A percentile compares a stretch with the other conserved stretches of the same genome.
Conservation (phyloP, 2,329 filamentous ascomycete species). For the Pseudogymnoascus sp. region DNA sequence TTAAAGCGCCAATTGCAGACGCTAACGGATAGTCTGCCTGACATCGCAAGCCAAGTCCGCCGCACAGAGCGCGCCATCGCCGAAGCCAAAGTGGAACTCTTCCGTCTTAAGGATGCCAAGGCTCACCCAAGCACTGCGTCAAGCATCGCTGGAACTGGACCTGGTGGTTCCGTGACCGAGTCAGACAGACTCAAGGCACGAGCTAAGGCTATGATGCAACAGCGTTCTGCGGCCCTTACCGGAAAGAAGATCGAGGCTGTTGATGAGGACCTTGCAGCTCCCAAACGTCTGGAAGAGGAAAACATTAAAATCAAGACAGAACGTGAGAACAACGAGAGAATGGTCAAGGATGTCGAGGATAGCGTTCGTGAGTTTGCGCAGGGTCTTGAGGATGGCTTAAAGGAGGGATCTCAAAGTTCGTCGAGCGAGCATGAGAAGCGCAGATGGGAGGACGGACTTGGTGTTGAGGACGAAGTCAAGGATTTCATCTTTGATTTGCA, state of each 20-base stretch:
- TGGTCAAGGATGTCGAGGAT: conserved; percentile 95
- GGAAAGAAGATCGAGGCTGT: conserved; percentile 68
- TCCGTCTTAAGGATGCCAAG: conserved; percentile 89
- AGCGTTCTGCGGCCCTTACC: conserved; percentile 84
- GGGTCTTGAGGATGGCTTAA: conserved; percentile 79
- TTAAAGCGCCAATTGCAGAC: conserved; percentile 85
- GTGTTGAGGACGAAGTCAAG: conserved; percentile 92
- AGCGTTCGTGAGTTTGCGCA: conserved; percentile 84
- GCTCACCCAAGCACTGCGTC: conserved; percentile 76
- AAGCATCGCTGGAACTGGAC: conserved; percentile 84
- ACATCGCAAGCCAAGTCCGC: conserved; percentile 86
- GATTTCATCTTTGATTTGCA: conserved; percentile 98
- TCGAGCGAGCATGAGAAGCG: conserved; percentile 83
- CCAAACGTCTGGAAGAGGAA: conserved; percentile 84
- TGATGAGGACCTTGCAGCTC: conserved; percentile 69
- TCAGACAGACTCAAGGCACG: conserved; percentile 90
- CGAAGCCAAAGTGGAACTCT: conserved; percentile 84
- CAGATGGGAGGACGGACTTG: conserved; percentile 91
- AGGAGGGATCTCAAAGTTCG: conserved; percentile 69
- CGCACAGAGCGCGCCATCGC: conserved; percentile 88
- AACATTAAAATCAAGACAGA: conserved; percentile 74
- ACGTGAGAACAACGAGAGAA: conserved; percentile 88
- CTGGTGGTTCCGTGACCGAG: conserved; percentile 84
- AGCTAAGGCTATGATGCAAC: conserved; percentile 98
- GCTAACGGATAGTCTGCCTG: conserved; percentile 81